Base-by-base conservation (phyloP, 345 rosid genomes). In the Rhizophora apiculata region DNA sequence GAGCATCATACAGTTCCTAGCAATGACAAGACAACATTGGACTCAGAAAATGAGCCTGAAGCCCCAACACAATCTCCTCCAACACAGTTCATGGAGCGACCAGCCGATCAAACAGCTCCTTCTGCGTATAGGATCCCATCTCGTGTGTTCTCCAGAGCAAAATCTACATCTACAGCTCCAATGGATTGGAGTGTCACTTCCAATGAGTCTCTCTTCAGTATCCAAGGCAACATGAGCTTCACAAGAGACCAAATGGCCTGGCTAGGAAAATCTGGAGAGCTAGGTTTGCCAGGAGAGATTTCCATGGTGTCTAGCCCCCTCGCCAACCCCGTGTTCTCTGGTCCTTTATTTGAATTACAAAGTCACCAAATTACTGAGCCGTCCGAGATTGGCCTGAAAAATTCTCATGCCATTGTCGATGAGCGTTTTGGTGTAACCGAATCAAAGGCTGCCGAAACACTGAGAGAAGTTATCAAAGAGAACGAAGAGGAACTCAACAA, bases 151-250 rank as follows among this genome's bases (percentile, higher is more conserved):
- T 64, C 74, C 6, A 81, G 87, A 66, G 82, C 68, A 15, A 78
- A 72, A 34, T 80, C 98, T 9, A 34, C 74, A 32, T 80, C 98
- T 8, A 27, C 74, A 0, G 72, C 82, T 36, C 91, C 83, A 6
- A 74, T 43, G 71, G 96, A 89, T 51, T 94, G 96, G 98, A 94
- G 97, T 62, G 72, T 46, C 29, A 74, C 87, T 54, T 94, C 98
- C 2, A 88, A 82, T 55, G 98, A 88, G 62, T 93, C 98, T 1
- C 72, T 89, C 72, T 93, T 93, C 71, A 93, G 97, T 67, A 86
- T 93, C 37, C 92, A 84, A 86, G 92, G 89, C 9, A 88, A 82
- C 71, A 81, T 68, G 78, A 93, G 98, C 73, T 89, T 93, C 79
- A 83, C 69, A 0, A 79, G 65, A 29, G 97, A 86, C 5, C 78